A percentile compares a stretch with the other conserved stretches of the same genome.
Evolutionary conservation across 2,329 filamentous ascomycete species (phyloP).

Genomic region (Hymenoscyphus salicellus): DNA sequence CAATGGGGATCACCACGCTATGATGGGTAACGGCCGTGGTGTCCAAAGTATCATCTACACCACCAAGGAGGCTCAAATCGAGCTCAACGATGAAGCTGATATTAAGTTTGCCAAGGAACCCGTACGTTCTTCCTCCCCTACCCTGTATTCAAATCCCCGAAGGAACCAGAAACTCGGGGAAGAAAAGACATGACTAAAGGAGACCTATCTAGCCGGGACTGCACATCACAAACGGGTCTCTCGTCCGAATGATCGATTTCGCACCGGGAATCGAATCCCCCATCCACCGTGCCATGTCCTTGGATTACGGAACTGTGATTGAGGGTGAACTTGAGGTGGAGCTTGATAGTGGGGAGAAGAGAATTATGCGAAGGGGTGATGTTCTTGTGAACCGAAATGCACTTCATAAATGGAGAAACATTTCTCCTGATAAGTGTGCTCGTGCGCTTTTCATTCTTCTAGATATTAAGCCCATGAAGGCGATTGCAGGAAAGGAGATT

Average conservation of each 20-base stretch:
- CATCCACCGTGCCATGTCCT: conserved; percentile 42
- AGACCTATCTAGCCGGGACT: neutral
- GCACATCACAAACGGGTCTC: conserved; percentile 9
- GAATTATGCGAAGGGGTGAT: conserved; percentile 6
- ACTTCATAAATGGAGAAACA: neutral
- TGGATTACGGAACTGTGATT: conserved; percentile 42
- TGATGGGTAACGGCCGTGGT: conserved; percentile 16
- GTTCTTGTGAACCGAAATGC: neutral
- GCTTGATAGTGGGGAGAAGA: conserved; percentile 7
- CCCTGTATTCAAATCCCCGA: neutral
- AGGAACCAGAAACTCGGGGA: neutral
- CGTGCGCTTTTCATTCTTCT: conserved; percentile 1
- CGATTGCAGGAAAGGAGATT: neutral
- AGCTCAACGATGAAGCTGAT: conserved; percentile 22
- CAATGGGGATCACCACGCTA: conserved; percentile 20
- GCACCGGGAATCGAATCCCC: conserved; percentile 17
- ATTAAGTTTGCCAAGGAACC: conserved; percentile 6
- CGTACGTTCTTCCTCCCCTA: neutral
- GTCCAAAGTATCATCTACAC: conserved; percentile 25
- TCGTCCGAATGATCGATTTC: conserved; percentile 16
- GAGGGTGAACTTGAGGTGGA: conserved; percentile 5
- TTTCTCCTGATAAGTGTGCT: neutral
- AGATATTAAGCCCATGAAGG: neutral
- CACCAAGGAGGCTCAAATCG: conserved; percentile 17
- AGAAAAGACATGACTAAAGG: neutral